A percentile compares a stretch with the other conserved stretches of the same genome.
These are phyloP conservation scores for Globisporangium irregulare DNA, from an alignment of 352 stramenopile genomes.

Conservation along the genomic window DNA sequence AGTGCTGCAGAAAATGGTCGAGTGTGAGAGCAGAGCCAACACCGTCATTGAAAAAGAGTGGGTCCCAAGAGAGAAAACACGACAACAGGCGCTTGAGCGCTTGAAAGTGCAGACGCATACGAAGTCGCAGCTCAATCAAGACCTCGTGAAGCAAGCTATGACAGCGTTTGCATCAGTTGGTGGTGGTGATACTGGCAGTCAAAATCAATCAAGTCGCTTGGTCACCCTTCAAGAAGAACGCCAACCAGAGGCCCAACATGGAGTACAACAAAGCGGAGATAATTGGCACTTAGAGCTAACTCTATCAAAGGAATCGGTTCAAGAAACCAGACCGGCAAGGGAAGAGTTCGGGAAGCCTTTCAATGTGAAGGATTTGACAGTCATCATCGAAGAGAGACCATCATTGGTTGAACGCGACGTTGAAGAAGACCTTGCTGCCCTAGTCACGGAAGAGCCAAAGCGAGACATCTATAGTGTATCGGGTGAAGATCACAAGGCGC, in stretches of 20 bases:
- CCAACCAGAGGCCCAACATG: background rate
- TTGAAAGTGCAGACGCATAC: slow-evolving; percentile 30
- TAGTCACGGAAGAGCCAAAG: slow-evolving; percentile 4
- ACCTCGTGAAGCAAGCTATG: slow-evolving; percentile 55
- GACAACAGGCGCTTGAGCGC: slow-evolving; percentile 39
- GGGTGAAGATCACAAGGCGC: slow-evolving; percentile 3
- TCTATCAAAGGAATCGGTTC: background rate
- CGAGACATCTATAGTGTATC: background rate
- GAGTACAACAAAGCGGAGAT: background rate
- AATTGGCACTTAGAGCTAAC: too few species aligned
- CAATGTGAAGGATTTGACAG: slow-evolving; percentile 15
- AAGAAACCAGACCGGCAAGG: background rate
- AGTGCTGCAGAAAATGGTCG: slow-evolving; percentile 57
- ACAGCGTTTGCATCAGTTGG: slow-evolving; percentile 11
- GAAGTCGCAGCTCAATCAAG: slow-evolving; percentile 43
- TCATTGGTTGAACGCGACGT: background rate
- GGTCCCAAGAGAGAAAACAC: slow-evolving; percentile 49
- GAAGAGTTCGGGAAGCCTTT: background rate
- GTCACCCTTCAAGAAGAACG: background rate
- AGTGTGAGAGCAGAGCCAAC: slow-evolving; percentile 46
- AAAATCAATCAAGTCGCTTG: background rate
- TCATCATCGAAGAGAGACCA: slow-evolving; percentile 20
- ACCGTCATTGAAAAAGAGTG: slow-evolving; percentile 50
- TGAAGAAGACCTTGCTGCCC: background rate
- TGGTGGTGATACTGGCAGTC: background rate